phyloP scores from a whole-genome alignment of 1,139 yeast species.

The Kodamaea arcana region DNA sequence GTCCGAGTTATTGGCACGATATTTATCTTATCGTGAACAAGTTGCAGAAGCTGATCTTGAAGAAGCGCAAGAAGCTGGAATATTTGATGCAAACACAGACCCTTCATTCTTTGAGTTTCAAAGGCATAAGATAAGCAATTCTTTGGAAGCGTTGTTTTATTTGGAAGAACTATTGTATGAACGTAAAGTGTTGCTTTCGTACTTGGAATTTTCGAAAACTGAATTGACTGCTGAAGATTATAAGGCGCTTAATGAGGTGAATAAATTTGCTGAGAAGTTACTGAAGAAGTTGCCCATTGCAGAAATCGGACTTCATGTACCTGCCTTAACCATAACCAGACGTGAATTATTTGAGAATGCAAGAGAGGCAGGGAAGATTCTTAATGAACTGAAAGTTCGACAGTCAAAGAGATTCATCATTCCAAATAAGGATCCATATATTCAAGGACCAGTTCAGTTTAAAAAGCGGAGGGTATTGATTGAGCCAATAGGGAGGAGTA shows the following conservation, averaged over 20 bases:
- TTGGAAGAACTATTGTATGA: constrained; percentile 24
- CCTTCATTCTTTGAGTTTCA: neutral
- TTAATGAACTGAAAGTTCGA: constrained; percentile 5
- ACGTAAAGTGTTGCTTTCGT: constrained; percentile 15
- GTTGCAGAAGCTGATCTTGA: constrained; percentile 9
- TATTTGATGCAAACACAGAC: neutral
- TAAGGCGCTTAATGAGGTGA: constrained; percentile 5
- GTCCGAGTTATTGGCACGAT: constrained; percentile 12
- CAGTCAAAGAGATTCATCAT: constrained; percentile 1
- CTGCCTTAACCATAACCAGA: constrained; percentile 23
- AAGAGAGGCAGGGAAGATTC: constrained; percentile 27
- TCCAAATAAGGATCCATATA: constrained; percentile 1
- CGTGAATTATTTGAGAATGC: constrained; percentile 30
- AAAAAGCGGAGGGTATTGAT: neutral
- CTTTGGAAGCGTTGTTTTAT: constrained; percentile 17
- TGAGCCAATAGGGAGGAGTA: too few relatives aligned
- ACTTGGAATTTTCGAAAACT: constrained; percentile 9
- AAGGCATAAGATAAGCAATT: constrained; percentile 9
- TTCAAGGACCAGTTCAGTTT: neutral
- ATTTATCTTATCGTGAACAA: constrained; percentile 14
- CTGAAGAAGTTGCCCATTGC: constrained; percentile 23
- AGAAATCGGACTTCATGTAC: constrained; percentile 18
- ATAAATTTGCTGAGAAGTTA: constrained; percentile 12
- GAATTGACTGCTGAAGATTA: constrained; percentile 6
- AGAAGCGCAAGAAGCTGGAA: constrained; percentile 9